Evolutionary conservation across 1,284 basidiomycete genomes (phyloP), one percentile per base, ranked within the genome.

Genomic region (Cryptococcus wingfieldii): DNA sequence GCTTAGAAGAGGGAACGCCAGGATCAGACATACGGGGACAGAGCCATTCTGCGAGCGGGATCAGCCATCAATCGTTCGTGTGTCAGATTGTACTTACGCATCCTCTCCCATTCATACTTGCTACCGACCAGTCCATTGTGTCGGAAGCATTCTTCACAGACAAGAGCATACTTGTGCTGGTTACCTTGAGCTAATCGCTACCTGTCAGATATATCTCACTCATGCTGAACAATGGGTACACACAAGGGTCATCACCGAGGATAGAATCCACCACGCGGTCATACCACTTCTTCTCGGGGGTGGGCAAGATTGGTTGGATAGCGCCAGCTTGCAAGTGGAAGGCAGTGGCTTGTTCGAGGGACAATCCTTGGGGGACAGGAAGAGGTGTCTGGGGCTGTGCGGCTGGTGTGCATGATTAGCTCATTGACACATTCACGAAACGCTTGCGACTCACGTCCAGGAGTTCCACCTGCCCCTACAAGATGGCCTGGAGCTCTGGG

Each of bases 41-140:
- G 18, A 74, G 71, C 72, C 75, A 76, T 63, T 75, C 75, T 75
- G 60, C 23, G 9, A 39, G 18, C 14, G 37, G 31, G 38, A 34
- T 61, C 56, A 57, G 56, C 48, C 43, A 8, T 31, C 18, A 27
- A 34, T 23, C 37, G 14, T 45, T 7, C 13, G 7, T 18, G 18
- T 34, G 4, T 9, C n/a, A 34, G 31, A 19, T 5, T 7, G 0
- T 3, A 85, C 91, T 77, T 68, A 96, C 94, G 90, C 51, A 90
- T 84, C 60, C 90, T 86, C 67, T 91, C 87, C 84, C 90, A 96
- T 74, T 90, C 83, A 58, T 84, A 86, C 73, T 92, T 73, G 60
- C 69, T 89, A 59, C 88, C 87, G 4, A 95, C 89, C 9, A 99
- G 81, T 0, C 95, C 95, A 68, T 98, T 98, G 77, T 98, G 95